Evolutionary conservation across 2,329 filamentous ascomycete genomes (phyloP).

Genomic region (Geoglossum cookeanum): DNA sequence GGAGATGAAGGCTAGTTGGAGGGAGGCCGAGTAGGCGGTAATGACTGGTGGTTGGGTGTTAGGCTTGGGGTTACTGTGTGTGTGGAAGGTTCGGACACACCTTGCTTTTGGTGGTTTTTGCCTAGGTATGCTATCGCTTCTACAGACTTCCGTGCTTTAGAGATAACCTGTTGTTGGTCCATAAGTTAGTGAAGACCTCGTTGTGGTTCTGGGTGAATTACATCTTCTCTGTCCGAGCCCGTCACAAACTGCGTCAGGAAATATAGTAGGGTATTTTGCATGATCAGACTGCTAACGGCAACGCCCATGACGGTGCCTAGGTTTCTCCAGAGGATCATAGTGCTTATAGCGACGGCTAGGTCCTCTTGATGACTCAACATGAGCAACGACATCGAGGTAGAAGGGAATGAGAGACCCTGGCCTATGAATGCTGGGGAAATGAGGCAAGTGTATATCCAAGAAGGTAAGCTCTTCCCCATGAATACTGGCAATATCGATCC

Average conservation of each 20-base stretch:
- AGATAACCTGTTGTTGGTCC: not conserved
- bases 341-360: conserved; percentile 50
- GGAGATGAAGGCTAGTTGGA: not conserved
- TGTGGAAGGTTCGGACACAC: too few relatives aligned
- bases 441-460: conserved; percentile 34
- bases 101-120: conserved; percentile 26
- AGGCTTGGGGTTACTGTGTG: not conserved
- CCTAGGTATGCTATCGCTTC: conserved; percentile 27
- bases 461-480: conserved; percentile 32
- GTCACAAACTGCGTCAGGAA: conserved; percentile 40
- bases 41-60: conserved; percentile 16
- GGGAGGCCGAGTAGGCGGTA: conserved; percentile 17
- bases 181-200: not conserved
- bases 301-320: conserved; percentile 58
- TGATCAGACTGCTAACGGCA: conserved; percentile 47
- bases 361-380: conserved; percentile 22
- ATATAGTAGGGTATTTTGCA: conserved; percentile 48
- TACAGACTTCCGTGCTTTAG: conserved; percentile 29
- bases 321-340: conserved; percentile 51
- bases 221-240: conserved; percentile 35
- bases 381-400: not conserved
- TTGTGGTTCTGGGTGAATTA: conserved; percentile 19
- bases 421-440: conserved; percentile 38
- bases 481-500: conserved; percentile 32
- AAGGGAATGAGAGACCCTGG: conserved; percentile 43